A percentile compares a stretch with the other conserved stretches of the same genome.
Conservation (phyloP, 768 basidiomycete species). For the Naganishia kalamii region DNA sequence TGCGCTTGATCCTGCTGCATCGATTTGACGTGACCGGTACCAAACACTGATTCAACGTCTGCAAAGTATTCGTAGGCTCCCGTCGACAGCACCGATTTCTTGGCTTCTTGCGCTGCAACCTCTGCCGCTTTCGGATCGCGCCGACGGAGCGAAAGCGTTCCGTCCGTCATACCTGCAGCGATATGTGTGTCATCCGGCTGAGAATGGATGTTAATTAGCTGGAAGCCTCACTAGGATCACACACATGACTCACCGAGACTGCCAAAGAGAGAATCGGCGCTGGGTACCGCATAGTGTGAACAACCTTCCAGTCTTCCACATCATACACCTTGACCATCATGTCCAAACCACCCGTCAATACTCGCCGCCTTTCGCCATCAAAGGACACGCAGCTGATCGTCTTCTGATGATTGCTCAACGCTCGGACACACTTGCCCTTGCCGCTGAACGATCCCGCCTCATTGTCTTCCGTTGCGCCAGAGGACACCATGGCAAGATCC, state of each 20-base stretch:
- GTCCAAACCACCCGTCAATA: slow-evolving; percentile 85
- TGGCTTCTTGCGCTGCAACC: slow-evolving; percentile 37
- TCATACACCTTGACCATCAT: slow-evolving; percentile 99
- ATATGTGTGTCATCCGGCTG: slow-evolving; percentile 96
- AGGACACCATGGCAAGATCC: slow-evolving; percentile 58
- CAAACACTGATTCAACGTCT: slow-evolving; percentile 55
- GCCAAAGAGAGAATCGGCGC: slow-evolving; percentile 84
- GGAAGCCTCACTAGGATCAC: neutral
- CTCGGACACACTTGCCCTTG: slow-evolving; percentile 79
- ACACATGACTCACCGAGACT: slow-evolving; percentile 64
- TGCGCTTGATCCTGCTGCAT: slow-evolving; percentile 1
- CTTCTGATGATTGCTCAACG: slow-evolving; percentile 96
- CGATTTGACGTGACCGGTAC: slow-evolving; percentile 50
- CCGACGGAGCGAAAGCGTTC: slow-evolving; percentile 91
- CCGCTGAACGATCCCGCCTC: slow-evolving; percentile 52
- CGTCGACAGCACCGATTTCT: slow-evolving; percentile 51
- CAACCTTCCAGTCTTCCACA: slow-evolving; percentile 79
- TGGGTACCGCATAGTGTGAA: slow-evolving; percentile 98
- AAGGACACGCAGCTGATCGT: slow-evolving; percentile 85
- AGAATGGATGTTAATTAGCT: slow-evolving; percentile 6
- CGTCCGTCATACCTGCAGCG: slow-evolving; percentile 94
- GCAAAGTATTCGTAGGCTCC: slow-evolving; percentile 65
- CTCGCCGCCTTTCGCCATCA: slow-evolving; percentile 64
- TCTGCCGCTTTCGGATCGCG: slow-evolving; percentile 72
- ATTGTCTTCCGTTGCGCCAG: neutral